These are phyloP conservation scores for Wakefieldia striispora DNA, from an alignment of 768 basidiomycete genomes.

Conservation along the genomic window DNA sequence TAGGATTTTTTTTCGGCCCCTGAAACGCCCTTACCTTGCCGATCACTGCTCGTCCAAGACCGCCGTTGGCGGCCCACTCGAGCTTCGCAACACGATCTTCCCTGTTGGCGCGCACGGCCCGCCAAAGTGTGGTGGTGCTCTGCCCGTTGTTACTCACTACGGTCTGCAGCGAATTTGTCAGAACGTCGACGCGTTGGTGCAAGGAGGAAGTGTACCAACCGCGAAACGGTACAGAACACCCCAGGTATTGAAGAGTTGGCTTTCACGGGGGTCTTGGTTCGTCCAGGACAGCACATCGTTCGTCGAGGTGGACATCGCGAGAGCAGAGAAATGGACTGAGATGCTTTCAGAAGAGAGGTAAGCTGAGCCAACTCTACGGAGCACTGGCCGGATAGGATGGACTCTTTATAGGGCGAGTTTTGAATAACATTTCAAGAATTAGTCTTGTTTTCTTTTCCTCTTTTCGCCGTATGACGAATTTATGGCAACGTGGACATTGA, in stretches of 20 bases:
- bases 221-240: constrained; percentile 81
- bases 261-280: constrained; percentile 81
- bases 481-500: constrained; percentile 76
- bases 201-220: constrained; percentile 41
- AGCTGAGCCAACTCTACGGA: constrained; percentile 25
- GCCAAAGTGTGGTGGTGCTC: constrained; percentile 75
- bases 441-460: constrained; percentile 37
- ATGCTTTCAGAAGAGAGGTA: constrained; percentile 32
- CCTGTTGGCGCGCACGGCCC: constrained; percentile 78
- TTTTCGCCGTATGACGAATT: constrained; percentile 50
- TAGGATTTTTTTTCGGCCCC: constrained; percentile 3
- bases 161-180: constrained; percentile 48
- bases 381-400: constrained; percentile 8
- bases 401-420: constrained; percentile 56
- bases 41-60: constrained; percentile 80
- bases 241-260: constrained; percentile 78
- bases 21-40: constrained; percentile 59
- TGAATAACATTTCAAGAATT: constrained; percentile 46
- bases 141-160: constrained; percentile 59
- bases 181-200: constrained; percentile 16
- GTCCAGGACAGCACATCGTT: constrained; percentile 85
- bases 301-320: constrained; percentile 48
- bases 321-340: constrained; percentile 35
- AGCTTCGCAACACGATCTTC: constrained; percentile 87
- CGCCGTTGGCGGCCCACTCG: constrained; percentile 82